Conservation (phyloP, 139 green algal species). For the Zygnema circumcarinatum region DNA sequence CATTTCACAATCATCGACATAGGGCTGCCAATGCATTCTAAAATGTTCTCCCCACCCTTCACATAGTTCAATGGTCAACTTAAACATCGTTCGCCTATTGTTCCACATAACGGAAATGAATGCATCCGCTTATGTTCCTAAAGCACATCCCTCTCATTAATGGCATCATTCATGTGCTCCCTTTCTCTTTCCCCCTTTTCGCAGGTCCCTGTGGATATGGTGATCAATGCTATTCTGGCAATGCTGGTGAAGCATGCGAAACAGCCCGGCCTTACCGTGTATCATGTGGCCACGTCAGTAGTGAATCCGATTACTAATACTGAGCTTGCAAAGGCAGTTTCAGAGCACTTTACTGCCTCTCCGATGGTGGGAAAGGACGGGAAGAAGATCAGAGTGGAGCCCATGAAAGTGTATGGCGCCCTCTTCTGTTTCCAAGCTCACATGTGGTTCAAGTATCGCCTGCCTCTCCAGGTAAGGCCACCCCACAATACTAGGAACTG, state of each 20-base stretch:
- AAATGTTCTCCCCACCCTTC: too few species aligned
- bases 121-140: too few species aligned
- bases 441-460: constrained; percentile 50
- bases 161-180: too few species aligned
- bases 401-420: constrained; percentile 36
- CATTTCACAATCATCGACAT: too few species aligned
- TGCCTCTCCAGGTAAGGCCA: constrained; percentile 46
- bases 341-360: constrained; percentile 36
- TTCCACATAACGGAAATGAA: too few species aligned
- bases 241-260: constrained; percentile 26
- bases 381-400: neutral
- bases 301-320: constrained; percentile 46
- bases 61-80: too few species aligned
- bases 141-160: too few species aligned
- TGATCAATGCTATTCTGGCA: constrained; percentile 62
- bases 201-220: constrained; percentile 56
- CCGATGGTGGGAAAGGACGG: constrained; percentile 51
- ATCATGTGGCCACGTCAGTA: constrained; percentile 58
- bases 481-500: too few species aligned
- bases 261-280: constrained; percentile 20
- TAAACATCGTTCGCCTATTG: too few species aligned
- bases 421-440: constrained; percentile 15
- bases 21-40: too few species aligned
- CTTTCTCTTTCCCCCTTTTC: too few species aligned
- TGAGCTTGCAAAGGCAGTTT: neutral